Percentiles rank a stretch among this genome's conserved stretches.
phyloP scores from a whole-genome alignment of 1,284 basidiomycete species.

The Apiotrichum veenhuisii region DNA sequence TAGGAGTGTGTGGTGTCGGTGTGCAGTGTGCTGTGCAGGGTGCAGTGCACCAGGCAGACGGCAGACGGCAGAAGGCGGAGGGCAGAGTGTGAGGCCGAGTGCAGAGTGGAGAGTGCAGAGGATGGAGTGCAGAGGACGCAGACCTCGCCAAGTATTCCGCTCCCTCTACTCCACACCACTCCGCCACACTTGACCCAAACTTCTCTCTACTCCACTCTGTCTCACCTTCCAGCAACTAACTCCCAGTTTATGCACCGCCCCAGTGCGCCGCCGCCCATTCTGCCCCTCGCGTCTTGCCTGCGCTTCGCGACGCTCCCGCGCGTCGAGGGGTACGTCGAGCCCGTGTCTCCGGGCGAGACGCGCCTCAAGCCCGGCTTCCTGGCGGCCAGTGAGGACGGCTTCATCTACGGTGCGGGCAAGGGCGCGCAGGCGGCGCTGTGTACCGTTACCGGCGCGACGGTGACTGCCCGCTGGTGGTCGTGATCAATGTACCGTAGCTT shows the following conservation, averaged over 20 bases:
- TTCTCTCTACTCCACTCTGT: not conserved
- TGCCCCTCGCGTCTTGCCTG: not conserved
- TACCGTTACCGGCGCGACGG: slow-evolving; percentile 10
- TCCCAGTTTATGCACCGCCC: slow-evolving; percentile 14
- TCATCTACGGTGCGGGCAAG: not conserved
- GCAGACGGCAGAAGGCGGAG: too few relatives aligned
- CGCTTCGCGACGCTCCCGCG: slow-evolving; percentile 11
- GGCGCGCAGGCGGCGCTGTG: slow-evolving; percentile 3
- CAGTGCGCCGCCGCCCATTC: not conserved
- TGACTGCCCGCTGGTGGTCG: slow-evolving; percentile 3
- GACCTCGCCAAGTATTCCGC: too few relatives aligned
- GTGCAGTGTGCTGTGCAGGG: too few relatives aligned
- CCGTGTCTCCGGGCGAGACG: not conserved
- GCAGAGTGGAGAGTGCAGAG: too few relatives aligned
- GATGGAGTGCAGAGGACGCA: too few relatives aligned
- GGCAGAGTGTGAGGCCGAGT: too few relatives aligned
- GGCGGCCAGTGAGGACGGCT: slow-evolving; percentile 13
- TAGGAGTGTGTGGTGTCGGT: not conserved
- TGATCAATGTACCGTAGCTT: not conserved
- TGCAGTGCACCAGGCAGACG: too few relatives aligned
- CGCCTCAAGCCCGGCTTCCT: slow-evolving; percentile 10
- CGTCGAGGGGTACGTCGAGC: slow-evolving; percentile 4
- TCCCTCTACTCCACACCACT: too few relatives aligned
- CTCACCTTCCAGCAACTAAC: not conserved
- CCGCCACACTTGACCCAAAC: not conserved